phyloP scores from a whole-genome alignment of 225 moss, liverwort and hornwort species.

The Bryoerythrophyllum caledonicum region DNA sequence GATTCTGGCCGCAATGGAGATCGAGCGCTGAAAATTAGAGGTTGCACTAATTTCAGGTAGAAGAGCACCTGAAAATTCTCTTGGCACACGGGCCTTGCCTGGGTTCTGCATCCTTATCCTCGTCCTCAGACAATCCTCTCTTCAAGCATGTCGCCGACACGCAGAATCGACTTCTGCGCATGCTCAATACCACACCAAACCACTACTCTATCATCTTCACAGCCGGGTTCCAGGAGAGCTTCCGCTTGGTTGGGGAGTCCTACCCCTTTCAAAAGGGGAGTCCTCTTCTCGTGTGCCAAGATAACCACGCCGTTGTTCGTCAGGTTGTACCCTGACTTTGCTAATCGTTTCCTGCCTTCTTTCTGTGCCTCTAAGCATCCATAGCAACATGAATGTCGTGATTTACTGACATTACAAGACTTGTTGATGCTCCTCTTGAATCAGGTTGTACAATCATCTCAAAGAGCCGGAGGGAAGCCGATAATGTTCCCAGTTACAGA shows the following conservation, averaged over 20 bases:
- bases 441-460: constrained; percentile 48
- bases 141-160: constrained; percentile 61
- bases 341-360: background rate
- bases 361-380: too few relatives aligned
- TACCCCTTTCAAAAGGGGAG: constrained; percentile 72
- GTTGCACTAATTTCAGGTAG: constrained; percentile 48
- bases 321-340: constrained; percentile 16
- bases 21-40: background rate
- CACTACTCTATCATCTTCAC: constrained; percentile 80
- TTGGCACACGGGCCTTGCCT: constrained; percentile 75
- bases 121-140: constrained; percentile 34
- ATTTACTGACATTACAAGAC: background rate
- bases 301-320: constrained; percentile 75
- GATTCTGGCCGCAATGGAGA: background rate
- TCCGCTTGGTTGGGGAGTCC: constrained; percentile 57
- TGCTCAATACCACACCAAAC: constrained; percentile 66
- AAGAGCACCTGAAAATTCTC: constrained; percentile 69
- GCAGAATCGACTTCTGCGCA: constrained; percentile 58
- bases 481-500: constrained; percentile 58
- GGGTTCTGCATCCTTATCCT: constrained; percentile 32
- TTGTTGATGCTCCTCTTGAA: background rate
- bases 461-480: constrained; percentile 61
- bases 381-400: background rate
- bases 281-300: constrained; percentile 74
- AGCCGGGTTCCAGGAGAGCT: constrained; percentile 63